A percentile compares a stretch with the other conserved stretches of the same genome.
Conservation (phyloP, 1,139 yeast species). For the Candida sanyaensis region DNA sequence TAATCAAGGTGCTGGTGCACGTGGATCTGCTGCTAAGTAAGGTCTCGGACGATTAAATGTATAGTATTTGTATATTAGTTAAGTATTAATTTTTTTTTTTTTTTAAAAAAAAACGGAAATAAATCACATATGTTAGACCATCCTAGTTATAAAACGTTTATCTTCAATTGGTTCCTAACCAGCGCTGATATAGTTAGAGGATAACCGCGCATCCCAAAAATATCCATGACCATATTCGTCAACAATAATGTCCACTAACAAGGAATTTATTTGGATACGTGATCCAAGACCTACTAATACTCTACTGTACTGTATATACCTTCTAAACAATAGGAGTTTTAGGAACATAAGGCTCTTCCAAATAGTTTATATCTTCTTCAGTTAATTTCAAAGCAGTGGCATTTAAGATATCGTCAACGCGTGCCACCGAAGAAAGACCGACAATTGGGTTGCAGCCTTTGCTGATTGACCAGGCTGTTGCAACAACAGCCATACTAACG, state of each 20-base stretch:
- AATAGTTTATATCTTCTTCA: slow-evolving; percentile 42
- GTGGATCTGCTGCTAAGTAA: slow-evolving; percentile 59
- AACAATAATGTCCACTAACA: too few species aligned
- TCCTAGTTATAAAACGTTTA: too few species aligned
- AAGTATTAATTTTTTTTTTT: too few species aligned
- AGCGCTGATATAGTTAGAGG: too few species aligned
- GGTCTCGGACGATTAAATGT: background rate
- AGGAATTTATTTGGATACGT: too few species aligned
- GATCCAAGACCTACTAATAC: too few species aligned
- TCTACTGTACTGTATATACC: too few species aligned
- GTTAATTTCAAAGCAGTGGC: slow-evolving; percentile 44
- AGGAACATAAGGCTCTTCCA: slow-evolving; percentile 49
- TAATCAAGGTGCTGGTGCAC: slow-evolving; percentile 85
- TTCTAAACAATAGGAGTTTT: background rate
- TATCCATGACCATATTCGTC: too few species aligned
- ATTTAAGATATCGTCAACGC: slow-evolving; percentile 55
- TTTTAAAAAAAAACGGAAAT: background rate
- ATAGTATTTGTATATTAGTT: background rate
- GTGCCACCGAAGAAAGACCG: slow-evolving; percentile 51
- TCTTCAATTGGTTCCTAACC: too few species aligned
- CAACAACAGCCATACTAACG: slow-evolving; percentile 53
- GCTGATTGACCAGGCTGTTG: slow-evolving; percentile 55
- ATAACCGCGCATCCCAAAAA: too few species aligned
- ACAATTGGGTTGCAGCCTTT: slow-evolving; percentile 58
- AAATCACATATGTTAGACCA: background rate